phyloP scores from a whole-genome alignment of 2,329 filamentous ascomycete species.

The Beauveria sp. region DNA sequence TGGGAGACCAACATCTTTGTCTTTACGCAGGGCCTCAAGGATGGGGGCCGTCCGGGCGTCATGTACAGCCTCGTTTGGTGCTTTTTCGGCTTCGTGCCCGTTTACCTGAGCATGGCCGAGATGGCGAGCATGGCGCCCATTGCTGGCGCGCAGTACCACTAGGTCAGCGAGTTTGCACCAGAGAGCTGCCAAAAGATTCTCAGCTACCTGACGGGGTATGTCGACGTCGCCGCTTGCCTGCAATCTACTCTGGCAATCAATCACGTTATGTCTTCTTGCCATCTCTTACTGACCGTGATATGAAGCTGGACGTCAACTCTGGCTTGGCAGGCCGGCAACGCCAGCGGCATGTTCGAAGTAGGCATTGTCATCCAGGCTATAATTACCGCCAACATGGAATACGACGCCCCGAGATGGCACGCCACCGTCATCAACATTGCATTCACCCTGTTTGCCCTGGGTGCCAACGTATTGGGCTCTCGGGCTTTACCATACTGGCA shows the following conservation, averaged over 20 bases:
- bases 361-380: conserved; percentile 15
- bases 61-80: conserved; percentile 9
- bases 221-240: background rate
- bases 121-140: conserved; percentile 19
- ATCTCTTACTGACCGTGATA: no score
- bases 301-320: conserved; percentile 15
- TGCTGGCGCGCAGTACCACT: conserved; percentile 18
- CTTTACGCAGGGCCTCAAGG: conserved; percentile 7
- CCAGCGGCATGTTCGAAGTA: conserved; percentile 11
- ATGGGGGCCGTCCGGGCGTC: conserved; percentile 12
- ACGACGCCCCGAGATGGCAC: conserved; percentile 13
- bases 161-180: conserved; percentile 15
- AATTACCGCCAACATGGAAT: conserved; percentile 12
- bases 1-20: conserved; percentile 11
- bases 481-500: conserved; percentile 13
- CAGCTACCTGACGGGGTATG: conserved; percentile 10
- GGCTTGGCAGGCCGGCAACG: conserved; percentile 15
- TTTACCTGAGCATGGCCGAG: conserved; percentile 17
- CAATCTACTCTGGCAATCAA: background rate
- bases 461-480: conserved; percentile 9
- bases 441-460: conserved; percentile 6
- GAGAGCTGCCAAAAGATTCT: conserved; percentile 8
- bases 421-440: conserved; percentile 12
- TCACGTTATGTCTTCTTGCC: no score
- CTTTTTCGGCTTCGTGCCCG: conserved; percentile 10